phyloP scores from a whole-genome alignment of 2,329 filamentous ascomycete species.

The Aspergillus sp. region DNA sequence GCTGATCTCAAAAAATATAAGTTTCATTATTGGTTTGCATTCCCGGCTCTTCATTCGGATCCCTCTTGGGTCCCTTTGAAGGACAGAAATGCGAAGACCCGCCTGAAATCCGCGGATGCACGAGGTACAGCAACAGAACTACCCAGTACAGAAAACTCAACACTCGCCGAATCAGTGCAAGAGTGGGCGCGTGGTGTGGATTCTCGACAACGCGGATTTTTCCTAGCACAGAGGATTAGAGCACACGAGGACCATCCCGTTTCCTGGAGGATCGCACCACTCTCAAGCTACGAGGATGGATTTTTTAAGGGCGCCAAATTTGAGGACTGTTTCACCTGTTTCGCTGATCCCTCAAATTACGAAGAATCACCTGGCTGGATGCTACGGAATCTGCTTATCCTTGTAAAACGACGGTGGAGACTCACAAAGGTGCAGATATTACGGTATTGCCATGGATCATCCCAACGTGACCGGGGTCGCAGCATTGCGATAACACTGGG shows the following conservation, averaged over 20 bases:
- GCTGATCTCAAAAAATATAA: constrained; percentile 97
- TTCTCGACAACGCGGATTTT: constrained; percentile 86
- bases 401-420: constrained; percentile 79
- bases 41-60: constrained; percentile 87
- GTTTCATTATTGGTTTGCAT: constrained; percentile 98
- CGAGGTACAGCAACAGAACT: constrained; percentile 43
- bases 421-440: constrained; percentile 77
- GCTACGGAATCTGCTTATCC: constrained; percentile 80
- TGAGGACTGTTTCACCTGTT: constrained; percentile 80
- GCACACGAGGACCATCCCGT: neutral
- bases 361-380: constrained; percentile 87
- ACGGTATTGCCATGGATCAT: constrained; percentile 83
- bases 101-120: constrained; percentile 19
- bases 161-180: constrained; percentile 77
- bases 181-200: constrained; percentile 86
- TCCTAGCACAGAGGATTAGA: constrained; percentile 73
- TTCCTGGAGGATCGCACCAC: constrained; percentile 71
- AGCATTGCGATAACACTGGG: constrained; percentile 74
- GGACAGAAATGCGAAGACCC: constrained; percentile 16
- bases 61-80: constrained; percentile 70
- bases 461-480: constrained; percentile 73
- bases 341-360: constrained; percentile 92
- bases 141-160: constrained; percentile 68
- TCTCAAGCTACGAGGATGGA: constrained; percentile 77
- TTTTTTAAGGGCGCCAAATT: constrained; percentile 75